These are phyloP conservation scores for Candida ortonii DNA, from an alignment of 805 yeast genomes.

Conservation along the genomic window DNA sequence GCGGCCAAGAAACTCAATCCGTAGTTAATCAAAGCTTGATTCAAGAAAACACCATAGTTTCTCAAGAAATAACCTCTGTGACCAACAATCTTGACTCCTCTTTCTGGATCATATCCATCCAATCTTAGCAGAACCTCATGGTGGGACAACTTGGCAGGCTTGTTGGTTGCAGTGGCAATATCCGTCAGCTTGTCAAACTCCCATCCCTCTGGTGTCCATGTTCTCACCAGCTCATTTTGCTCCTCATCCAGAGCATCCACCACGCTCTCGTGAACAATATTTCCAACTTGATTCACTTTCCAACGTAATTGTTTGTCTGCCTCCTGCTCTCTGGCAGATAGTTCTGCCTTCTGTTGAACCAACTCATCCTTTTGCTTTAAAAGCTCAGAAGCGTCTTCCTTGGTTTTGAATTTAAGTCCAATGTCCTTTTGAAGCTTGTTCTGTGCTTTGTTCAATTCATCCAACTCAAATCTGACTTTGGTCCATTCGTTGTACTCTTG, in stretches of 20 bases:
- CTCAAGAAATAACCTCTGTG: slow-evolving; percentile 98
- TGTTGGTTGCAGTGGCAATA: slow-evolving; percentile 74
- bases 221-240: slow-evolving; percentile 80
- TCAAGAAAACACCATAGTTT: slow-evolving; percentile 92
- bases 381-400: slow-evolving; percentile 88
- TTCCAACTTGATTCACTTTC: slow-evolving; percentile 90
- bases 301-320: slow-evolving; percentile 71
- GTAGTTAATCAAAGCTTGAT: slow-evolving; percentile 96
- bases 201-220: slow-evolving; percentile 77
- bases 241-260: slow-evolving; percentile 86
- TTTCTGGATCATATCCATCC: slow-evolving; percentile 98
- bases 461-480: slow-evolving; percentile 82
- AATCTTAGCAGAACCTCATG: slow-evolving; percentile 92
- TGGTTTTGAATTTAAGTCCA: slow-evolving; percentile 88
- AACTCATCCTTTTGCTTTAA: slow-evolving; percentile 77
- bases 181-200: slow-evolving; percentile 51
- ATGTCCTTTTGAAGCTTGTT: slow-evolving; percentile 91
- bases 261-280: slow-evolving; percentile 90
- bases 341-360: slow-evolving; percentile 63
- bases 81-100: slow-evolving; percentile 96
- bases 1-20: slow-evolving; percentile 78
- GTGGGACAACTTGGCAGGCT: slow-evolving; percentile 80
- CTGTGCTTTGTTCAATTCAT: slow-evolving; percentile 81
- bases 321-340: slow-evolving; percentile 67
- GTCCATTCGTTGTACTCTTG: slow-evolving; percentile 91